Conservation (phyloP, 345 rosid genomes). For the Sonneratia caseolaris region DNA sequence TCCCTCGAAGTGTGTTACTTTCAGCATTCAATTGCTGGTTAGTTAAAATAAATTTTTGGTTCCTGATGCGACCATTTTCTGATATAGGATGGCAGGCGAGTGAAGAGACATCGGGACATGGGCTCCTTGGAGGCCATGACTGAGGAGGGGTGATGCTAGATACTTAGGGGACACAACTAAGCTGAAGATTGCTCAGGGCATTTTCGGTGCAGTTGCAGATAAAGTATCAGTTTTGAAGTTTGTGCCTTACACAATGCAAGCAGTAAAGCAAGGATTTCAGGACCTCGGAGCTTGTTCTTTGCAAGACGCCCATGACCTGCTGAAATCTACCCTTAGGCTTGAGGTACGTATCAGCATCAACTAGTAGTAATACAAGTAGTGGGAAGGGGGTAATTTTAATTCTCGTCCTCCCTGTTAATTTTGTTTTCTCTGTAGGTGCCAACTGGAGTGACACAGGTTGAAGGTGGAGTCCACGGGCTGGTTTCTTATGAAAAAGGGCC, state of each 20-base stretch:
- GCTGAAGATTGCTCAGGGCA: constrained; percentile 97
- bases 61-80: constrained; percentile 5
- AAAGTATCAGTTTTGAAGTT: constrained; percentile 84
- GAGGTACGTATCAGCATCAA: constrained; percentile 38
- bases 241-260: constrained; percentile 88
- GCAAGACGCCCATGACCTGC: constrained; percentile 60
- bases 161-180: constrained; percentile 74
- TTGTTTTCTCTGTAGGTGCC: constrained; percentile 36
- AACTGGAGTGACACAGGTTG: constrained; percentile 83
- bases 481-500: constrained; percentile 63
- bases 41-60: not conserved
- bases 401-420: not conserved
- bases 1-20: not conserved
- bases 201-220: constrained; percentile 90
- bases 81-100: constrained; percentile 43
- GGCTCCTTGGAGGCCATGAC: constrained; percentile 97
- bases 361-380: too few relatives aligned
- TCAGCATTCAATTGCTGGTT: not conserved
- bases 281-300: constrained; percentile 85
- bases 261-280: constrained; percentile 96
- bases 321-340: constrained; percentile 65
- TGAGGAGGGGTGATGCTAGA: constrained; percentile 82
- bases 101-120: constrained; percentile 90
- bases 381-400: not conserved
- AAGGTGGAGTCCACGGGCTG: constrained; percentile 82